These are phyloP conservation scores for Nematodospora valgi DNA, from an alignment of 805 yeast genomes.

Conservation along the genomic window DNA sequence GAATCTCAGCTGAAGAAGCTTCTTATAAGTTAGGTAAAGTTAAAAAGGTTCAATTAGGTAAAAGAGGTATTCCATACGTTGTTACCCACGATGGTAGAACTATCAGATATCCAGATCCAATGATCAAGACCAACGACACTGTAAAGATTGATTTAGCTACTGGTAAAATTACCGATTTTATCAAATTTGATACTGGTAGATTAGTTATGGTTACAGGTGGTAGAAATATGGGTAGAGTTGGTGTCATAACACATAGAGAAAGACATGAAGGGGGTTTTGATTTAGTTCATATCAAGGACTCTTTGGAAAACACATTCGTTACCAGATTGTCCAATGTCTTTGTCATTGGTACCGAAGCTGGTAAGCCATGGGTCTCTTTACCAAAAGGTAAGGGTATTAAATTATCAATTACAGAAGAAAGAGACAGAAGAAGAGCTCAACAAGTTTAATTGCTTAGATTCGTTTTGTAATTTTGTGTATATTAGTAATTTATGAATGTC, in stretches of 20 bases:
- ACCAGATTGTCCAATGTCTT: slow-evolving; percentile 42
- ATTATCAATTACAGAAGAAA: slow-evolving; percentile 40
- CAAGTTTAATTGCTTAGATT: slow-evolving; percentile 17
- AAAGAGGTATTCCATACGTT: slow-evolving; percentile 96
- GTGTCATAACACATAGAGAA: slow-evolving; percentile 42
- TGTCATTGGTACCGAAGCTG: slow-evolving; percentile 40
- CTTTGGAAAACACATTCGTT: slow-evolving; percentile 40
- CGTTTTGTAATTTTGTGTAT: too few species aligned
- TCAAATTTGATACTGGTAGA: slow-evolving; percentile 39
- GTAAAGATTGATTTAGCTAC: slow-evolving; percentile 95
- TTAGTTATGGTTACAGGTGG: slow-evolving; percentile 44
- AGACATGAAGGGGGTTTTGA: slow-evolving; percentile 44
- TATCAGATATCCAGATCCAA: slow-evolving; percentile 98
- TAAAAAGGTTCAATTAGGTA: slow-evolving; percentile 97
- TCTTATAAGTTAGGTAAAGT: slow-evolving; percentile 97
- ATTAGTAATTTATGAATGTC: too few species aligned
- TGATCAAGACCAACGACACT: slow-evolving; percentile 94
- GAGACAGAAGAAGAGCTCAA: slow-evolving; percentile 45
- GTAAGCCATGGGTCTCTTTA: slow-evolving; percentile 38
- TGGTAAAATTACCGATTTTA: slow-evolving; percentile 73
- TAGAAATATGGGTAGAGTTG: slow-evolving; percentile 38
- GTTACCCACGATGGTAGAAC: slow-evolving; percentile 99
- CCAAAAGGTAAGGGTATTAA: slow-evolving; percentile 46
- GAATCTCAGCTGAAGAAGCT: slow-evolving; percentile 98
- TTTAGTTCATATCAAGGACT: slow-evolving; percentile 40